These are phyloP conservation scores for Kernera saxatilis DNA, from an alignment of 345 rosid species.

Conservation along the genomic window DNA sequence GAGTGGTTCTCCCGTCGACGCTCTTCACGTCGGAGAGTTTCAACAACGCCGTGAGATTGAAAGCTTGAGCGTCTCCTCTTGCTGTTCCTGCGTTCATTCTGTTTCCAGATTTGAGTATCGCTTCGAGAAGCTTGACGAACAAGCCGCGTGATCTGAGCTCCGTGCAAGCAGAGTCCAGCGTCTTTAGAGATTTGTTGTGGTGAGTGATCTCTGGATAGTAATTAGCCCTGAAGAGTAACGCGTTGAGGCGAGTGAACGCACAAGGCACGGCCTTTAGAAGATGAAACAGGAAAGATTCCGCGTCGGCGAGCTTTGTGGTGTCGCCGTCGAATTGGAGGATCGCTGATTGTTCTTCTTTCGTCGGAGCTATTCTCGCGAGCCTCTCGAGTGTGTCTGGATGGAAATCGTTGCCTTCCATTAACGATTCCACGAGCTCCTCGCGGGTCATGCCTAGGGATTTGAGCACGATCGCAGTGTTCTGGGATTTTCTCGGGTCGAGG, in stretches of 20 bases:
- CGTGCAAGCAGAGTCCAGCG: slow-evolving; percentile 50
- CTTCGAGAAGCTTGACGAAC: slow-evolving; percentile 76
- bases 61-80: slow-evolving; percentile 82
- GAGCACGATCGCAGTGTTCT: slow-evolving; percentile 71
- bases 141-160: slow-evolving; percentile 67
- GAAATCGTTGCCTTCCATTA: slow-evolving; percentile 56
- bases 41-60: slow-evolving; percentile 55
- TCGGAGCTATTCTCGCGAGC: slow-evolving; percentile 60
- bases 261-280: slow-evolving; percentile 65
- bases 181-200: slow-evolving; percentile 51
- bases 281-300: slow-evolving; percentile 58
- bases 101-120: slow-evolving; percentile 83
- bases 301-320: slow-evolving; percentile 51
- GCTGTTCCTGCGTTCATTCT: slow-evolving; percentile 84
- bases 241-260: slow-evolving; percentile 56
- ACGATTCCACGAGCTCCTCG: slow-evolving; percentile 46
- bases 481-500: slow-evolving; percentile 69
- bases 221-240: slow-evolving; percentile 62
- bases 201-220: slow-evolving; percentile 55
- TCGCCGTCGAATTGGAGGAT: slow-evolving; percentile 56
- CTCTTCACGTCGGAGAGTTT: slow-evolving; percentile 75
- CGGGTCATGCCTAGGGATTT: slow-evolving; percentile 56
- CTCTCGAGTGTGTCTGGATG: slow-evolving; percentile 62
- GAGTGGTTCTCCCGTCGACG: slow-evolving; percentile 68
- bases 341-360: slow-evolving; percentile 52